Base-by-base conservation (phyloP, 2,329 filamentous ascomycete genomes). In the Penicillium occitanis region DNA sequence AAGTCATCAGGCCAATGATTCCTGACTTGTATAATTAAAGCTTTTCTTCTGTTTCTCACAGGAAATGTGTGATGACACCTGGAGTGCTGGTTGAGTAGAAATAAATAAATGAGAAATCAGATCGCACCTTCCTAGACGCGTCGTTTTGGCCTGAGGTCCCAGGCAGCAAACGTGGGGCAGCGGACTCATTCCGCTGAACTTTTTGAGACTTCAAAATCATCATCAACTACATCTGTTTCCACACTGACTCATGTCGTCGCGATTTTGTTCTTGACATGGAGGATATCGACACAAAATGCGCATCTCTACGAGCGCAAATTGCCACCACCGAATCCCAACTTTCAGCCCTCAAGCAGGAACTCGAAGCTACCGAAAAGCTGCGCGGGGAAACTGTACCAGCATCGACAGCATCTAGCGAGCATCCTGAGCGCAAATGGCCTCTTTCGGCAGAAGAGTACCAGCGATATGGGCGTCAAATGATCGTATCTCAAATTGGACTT, bases 391-490 rank as follows among this genome's bases (percentile, higher is more conserved):
- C 64, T 22, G 19, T 13, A 13, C 50, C 51, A n/a, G 28, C 14
- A 7, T 55, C 66, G 13, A 64, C 51, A n/a, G 28, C n/a, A 7
- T 55, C 66, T 8, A 64, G 51, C 25, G 30, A 62, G 6, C 35
- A 37, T 6, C 57, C 37, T 3, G 65, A 30, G 28, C 70, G 66
- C 28, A 86, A 81, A 69, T 94, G 91, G 90, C 91, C 91, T 0
- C 82, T 97, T 2, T 77, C 80, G 3, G 80, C 83, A 17, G 86
- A 90, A 5, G 93, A 97, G 72, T 97, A 97, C 76, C 87, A 87
- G 69, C 86, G 93, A 68, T 98, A 98, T 80, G 93, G 92, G 7
- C 85, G 94, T 46, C 94, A 97, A 79, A 89, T 98, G 81, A 93
- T 98, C 69, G 87, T 97, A 67, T 90, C 92, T 0, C 87, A 90